A percentile compares a stretch with the other conserved stretches of the same genome.
Evolutionary conservation across 163 green algal genomes (phyloP).

Genomic region (Trebouxiophyceae sp.): DNA sequence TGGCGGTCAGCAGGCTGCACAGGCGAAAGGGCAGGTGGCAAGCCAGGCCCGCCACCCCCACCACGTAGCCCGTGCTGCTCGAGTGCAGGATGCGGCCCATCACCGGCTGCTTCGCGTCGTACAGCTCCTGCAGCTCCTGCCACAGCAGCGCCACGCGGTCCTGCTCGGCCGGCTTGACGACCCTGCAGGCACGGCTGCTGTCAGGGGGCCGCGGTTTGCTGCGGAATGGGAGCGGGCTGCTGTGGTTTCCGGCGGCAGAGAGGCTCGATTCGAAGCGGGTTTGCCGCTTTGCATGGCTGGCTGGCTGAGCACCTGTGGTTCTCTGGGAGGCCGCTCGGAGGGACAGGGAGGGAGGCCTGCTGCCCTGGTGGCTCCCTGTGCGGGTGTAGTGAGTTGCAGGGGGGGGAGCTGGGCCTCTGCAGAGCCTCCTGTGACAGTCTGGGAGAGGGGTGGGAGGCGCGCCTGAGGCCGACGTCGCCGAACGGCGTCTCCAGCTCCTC

Average conservation of each 20-base stretch:
- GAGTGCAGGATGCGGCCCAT: constrained; percentile 29
- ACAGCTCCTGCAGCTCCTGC: constrained; percentile 10
- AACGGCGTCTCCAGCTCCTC: constrained; percentile 22
- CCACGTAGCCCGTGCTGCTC: constrained; percentile 22
- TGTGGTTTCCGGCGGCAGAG: too few species aligned
- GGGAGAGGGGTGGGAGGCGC: not conserved
- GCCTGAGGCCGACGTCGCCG: constrained; percentile 14
- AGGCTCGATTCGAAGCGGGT: not conserved
- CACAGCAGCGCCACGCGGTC: constrained; percentile 7
- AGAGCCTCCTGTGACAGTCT: not conserved
- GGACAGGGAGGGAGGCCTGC: too few species aligned
- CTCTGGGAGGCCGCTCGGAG: too few species aligned
- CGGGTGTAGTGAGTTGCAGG: not conserved
- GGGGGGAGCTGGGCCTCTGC: not conserved
- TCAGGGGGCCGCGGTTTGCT: too few species aligned
- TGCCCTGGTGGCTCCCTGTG: too few species aligned
- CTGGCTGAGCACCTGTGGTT: too few species aligned
- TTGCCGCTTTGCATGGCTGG: too few species aligned
- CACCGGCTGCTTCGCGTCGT: constrained; percentile 8
- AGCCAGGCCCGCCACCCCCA: constrained; percentile 30
- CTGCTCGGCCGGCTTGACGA: constrained; percentile 1
- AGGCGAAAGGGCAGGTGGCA: constrained; percentile 20
- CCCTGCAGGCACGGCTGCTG: too few species aligned
- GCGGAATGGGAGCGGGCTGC: too few species aligned
- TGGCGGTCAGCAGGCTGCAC: not conserved